Conservation (phyloP, 805 yeast species). For the Barnettozyma populi region DNA sequence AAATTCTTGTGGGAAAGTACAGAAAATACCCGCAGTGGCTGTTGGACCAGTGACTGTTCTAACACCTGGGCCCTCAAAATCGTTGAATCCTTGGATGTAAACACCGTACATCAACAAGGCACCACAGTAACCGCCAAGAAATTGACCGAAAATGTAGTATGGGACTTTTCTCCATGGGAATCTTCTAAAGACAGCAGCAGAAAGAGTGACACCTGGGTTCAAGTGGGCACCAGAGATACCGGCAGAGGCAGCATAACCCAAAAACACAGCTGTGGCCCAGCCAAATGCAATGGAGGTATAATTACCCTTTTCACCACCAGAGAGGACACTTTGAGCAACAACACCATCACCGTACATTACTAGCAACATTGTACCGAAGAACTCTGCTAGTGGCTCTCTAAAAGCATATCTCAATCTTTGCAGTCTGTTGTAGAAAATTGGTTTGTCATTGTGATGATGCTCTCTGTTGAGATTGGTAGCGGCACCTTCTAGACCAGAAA, state of each 20-base stretch:
- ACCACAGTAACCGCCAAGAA: constrained; percentile 44
- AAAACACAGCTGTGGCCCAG: constrained; percentile 52
- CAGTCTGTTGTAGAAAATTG: constrained; percentile 15
- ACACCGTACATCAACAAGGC: constrained; percentile 41
- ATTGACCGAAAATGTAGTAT: constrained; percentile 41
- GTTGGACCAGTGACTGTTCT: constrained; percentile 25
- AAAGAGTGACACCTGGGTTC: constrained; percentile 47
- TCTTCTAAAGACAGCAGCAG: constrained; percentile 43
- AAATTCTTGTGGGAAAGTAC: constrained; percentile 39
- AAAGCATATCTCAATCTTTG: constrained; percentile 25
- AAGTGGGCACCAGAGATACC: constrained; percentile 57
- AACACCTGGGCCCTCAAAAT: constrained; percentile 31
- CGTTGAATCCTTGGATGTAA: constrained; percentile 35
- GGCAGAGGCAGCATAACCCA: constrained; percentile 46
- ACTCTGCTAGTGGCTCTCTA: constrained; percentile 48
- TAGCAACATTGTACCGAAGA: constrained; percentile 43
- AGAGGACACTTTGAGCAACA: constrained; percentile 38
- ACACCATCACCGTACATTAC: constrained; percentile 44
- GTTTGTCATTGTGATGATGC: constrained; percentile 9
- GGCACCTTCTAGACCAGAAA: constrained; percentile 24
- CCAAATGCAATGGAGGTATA: constrained; percentile 38
- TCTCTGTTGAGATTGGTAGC: constrained; percentile 19
- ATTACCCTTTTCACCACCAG: constrained; percentile 34
- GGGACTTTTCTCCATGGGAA: constrained; percentile 46
- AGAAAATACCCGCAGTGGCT: constrained; percentile 39